Base-by-base conservation (phyloP, 2,329 filamentous ascomycete species). In the Setomelanomma holmii region DNA sequence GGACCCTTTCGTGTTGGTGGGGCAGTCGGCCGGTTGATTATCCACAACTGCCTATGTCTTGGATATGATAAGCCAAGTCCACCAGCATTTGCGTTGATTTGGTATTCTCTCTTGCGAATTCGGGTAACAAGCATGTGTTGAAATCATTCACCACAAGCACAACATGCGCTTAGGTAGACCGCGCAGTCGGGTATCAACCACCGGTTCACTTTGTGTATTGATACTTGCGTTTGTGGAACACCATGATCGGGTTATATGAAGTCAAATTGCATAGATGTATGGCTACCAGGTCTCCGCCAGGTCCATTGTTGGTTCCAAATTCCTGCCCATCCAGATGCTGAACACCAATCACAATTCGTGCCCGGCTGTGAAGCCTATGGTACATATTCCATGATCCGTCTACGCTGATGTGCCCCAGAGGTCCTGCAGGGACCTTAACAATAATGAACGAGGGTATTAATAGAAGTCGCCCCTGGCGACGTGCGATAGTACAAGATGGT, bases 401-500 rank as follows among this genome's bases (percentile, higher is more conserved):
- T 49, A 49, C 38, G 24, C 23, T 33, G 22, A 38, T 49, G 27
- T 46, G 35, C 36, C 40, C 51, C 43, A 50, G 20, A 11, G 14
- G 35, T 36, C 35, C 39, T 40, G 33, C 24, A 27, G 21, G 30
- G n/a, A 22, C 30, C 33, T 23, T 8, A 40, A 36, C 41, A 21
- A 51, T 24, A 35, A 48, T 30, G 56, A 69, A 63, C 38, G 55
- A 58, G 52, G 59, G 52, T 56, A 59, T 53, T 52, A 61, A 56
- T 49, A 12, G 57, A 56, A 58, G 55, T 54, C 52, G 55, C 51
- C 40, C 41, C 47, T 46, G 50, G 49, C 57, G 61, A 58, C 58
- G 43, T 51, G 53, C 50, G 49, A 65, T 53, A 63, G 53, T 67
- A 64, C 63, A 66, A 53, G 56, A 47, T 67, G 60, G 61, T 61